Percentiles rank a stretch among this genome's conserved stretches.
These are phyloP conservation scores for Lenwebbia sp. DNA, from an alignment of 345 rosid genomes.

Conservation along the genomic window DNA sequence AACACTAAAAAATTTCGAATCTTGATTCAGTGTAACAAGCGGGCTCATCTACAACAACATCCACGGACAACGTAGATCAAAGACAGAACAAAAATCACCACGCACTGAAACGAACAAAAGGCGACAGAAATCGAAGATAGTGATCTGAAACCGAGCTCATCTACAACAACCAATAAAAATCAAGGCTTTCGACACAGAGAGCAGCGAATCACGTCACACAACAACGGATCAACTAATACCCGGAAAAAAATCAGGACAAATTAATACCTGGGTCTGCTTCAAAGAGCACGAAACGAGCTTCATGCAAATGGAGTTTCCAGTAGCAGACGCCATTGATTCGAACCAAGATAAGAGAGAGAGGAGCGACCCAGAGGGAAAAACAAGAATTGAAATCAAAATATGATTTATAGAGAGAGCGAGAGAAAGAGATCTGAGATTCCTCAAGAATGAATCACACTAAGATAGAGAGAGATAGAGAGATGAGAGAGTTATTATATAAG, in stretches of 20 bases:
- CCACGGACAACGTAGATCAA: not conserved
- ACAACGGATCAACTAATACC: not conserved
- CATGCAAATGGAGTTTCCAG: slow-evolving; percentile 3
- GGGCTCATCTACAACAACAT: not conserved
- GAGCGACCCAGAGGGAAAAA: not conserved
- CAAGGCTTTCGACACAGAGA: not conserved
- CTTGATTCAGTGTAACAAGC: not conserved
- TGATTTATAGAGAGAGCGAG: no score
- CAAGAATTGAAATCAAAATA: not conserved
- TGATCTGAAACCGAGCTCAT: not conserved
- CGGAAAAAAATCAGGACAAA: not conserved
- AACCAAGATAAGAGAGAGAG: not conserved
- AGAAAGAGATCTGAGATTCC: not conserved
- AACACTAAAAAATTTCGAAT: not conserved
- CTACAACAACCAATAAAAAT: not conserved
- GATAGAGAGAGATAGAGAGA: not conserved
- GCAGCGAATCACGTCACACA: not conserved
- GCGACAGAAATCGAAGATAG: not conserved
- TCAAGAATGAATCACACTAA: not conserved
- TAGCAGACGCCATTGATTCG: slow-evolving; percentile 1
- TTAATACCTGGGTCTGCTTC: slow-evolving; percentile 1
- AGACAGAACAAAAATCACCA: not conserved
- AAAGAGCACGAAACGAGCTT: slow-evolving; percentile 2
- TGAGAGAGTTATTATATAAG: not conserved
- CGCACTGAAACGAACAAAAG: not conserved